Evolutionary conservation across 257 asterid genomes (phyloP).

Genomic region (Avicennia marina): DNA sequence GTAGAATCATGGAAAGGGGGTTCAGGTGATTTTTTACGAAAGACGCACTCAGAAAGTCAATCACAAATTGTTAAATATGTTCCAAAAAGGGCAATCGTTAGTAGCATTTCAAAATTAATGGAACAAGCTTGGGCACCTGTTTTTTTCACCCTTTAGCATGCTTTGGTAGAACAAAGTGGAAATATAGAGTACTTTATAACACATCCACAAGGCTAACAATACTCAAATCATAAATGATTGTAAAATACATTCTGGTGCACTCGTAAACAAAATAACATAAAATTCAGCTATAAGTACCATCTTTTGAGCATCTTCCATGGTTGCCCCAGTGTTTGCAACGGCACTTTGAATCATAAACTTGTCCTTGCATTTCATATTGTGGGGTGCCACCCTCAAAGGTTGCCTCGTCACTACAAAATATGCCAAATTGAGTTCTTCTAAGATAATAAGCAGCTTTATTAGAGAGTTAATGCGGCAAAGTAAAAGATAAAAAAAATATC

Average conservation of each 20-base stretch:
- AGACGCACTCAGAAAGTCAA: not conserved
- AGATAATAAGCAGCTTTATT: constrained; percentile 1
- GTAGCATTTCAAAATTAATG: not conserved
- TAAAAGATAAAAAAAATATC: not conserved
- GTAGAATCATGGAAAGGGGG: not conserved
- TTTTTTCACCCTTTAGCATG: not conserved
- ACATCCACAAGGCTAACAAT: not conserved
- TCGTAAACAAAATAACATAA: not conserved
- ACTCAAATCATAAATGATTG: not conserved
- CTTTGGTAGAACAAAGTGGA: not conserved
- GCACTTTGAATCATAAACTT: constrained; percentile 64
- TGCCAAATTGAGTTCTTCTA: not conserved
- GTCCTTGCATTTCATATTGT: constrained; percentile 56
- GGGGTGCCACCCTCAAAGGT: constrained; percentile 38
- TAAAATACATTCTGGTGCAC: not conserved
- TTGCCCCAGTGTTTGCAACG: constrained; percentile 32
- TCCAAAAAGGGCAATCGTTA: not conserved
- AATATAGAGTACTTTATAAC: not conserved
- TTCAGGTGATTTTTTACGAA: not conserved
- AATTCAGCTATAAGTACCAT: constrained; percentile 23
- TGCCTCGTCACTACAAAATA: constrained; percentile 45
- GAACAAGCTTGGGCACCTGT: not conserved
- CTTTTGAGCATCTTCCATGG: constrained; percentile 33
- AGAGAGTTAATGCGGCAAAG: not conserved
- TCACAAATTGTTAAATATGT: not conserved